Evolutionary conservation across 2,329 filamentous ascomycete species (phyloP).

Genomic region (Zymoseptoria passerinii): DNA sequence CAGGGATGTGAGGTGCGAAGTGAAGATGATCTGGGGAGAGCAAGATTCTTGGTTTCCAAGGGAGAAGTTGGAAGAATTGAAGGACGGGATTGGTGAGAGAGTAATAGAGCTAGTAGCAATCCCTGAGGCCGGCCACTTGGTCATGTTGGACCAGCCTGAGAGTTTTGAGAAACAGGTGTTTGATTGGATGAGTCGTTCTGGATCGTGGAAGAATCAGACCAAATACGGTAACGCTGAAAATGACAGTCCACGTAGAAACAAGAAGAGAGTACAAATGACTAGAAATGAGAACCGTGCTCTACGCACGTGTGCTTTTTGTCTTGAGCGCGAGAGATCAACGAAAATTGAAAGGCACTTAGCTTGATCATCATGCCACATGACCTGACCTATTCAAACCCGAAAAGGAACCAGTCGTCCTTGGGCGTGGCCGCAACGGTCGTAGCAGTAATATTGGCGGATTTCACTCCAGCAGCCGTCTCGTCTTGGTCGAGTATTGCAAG

Average conservation of each 20-base stretch:
- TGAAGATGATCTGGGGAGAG: slow-evolving; percentile 39
- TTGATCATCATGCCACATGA: neutral
- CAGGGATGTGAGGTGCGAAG: slow-evolving; percentile 26
- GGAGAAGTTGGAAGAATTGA: slow-evolving; percentile 31
- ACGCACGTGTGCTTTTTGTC: neutral
- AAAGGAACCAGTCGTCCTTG: slow-evolving; percentile 7
- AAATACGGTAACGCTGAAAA: neutral
- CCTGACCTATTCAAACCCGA: slow-evolving; percentile 25
- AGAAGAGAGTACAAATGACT: neutral
- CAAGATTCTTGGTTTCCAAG: slow-evolving; percentile 39
- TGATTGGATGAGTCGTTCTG: slow-evolving; percentile 23
- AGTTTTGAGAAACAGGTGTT: slow-evolving; percentile 34
- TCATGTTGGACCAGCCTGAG: slow-evolving; percentile 38
- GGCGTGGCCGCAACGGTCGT: neutral
- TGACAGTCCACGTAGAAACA: neutral
- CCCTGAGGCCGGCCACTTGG: slow-evolving; percentile 37
- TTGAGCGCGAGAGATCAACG: neutral
- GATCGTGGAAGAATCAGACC: neutral
- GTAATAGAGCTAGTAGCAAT: slow-evolving; percentile 31
- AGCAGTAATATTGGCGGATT: neutral
- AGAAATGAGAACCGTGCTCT: neutral
- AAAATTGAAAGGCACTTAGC: neutral
- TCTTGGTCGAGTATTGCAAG: neutral
- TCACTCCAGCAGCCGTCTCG: neutral
- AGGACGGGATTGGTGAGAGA: slow-evolving; percentile 23